phyloP scores from a whole-genome alignment of 306 rosid genomes.

The Fragaria ananassa region DNA sequence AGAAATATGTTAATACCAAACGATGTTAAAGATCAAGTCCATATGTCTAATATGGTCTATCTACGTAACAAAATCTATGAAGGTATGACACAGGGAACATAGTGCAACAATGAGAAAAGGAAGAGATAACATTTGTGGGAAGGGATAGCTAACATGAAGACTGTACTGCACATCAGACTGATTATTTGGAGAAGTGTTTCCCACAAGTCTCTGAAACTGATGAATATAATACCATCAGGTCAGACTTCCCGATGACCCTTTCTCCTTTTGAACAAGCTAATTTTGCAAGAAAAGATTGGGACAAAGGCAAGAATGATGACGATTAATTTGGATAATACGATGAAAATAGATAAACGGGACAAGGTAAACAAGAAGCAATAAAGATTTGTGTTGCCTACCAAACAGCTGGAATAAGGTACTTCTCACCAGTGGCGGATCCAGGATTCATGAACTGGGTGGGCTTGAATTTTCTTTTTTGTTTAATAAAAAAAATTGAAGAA shows the following conservation, averaged over 20 bases:
- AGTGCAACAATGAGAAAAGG: not conserved
- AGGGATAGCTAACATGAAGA: not conserved
- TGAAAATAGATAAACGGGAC: not conserved
- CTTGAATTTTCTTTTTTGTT: too few species aligned
- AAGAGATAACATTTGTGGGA: not conserved
- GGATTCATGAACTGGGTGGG: too few species aligned
- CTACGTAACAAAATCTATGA: slow-evolving; percentile 2
- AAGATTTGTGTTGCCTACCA: not conserved
- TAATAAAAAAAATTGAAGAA: too few species aligned
- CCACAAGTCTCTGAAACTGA: slow-evolving; percentile 6
- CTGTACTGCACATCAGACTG: not conserved
- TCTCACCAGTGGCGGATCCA: not conserved
- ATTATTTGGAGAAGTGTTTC: not conserved
- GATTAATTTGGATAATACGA: not conserved
- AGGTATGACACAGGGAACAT: too few species aligned
- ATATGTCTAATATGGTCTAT: not conserved
- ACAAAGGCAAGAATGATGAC: not conserved
- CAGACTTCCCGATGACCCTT: not conserved
- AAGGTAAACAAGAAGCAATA: not conserved
- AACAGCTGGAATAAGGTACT: not conserved
- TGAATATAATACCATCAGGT: not conserved
- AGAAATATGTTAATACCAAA: not conserved
- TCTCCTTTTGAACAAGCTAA: not conserved
- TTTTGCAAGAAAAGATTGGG: slow-evolving; percentile 1
- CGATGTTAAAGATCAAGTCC: not conserved